Evolutionary conservation across 495 filamentous ascomycete genomes (phyloP).

Genomic region (Penicillium roqueforti): DNA sequence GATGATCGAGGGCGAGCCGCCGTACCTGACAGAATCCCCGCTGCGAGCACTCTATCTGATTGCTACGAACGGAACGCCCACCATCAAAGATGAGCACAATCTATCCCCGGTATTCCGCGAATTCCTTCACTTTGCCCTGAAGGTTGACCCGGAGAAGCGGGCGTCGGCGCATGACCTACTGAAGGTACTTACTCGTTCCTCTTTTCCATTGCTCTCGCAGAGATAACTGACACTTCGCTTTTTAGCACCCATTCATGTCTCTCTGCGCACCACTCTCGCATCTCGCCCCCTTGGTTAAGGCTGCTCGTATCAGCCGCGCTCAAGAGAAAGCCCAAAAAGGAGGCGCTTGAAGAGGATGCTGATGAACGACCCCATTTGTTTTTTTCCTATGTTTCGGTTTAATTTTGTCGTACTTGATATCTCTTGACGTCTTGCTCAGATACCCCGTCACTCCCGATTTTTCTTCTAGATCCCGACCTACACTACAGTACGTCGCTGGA

Average conservation of each 20-base stretch:
- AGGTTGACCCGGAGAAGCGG: constrained; percentile 95
- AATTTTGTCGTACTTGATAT: constrained; percentile 25
- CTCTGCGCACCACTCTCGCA: constrained; percentile 68
- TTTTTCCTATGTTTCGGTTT: constrained; percentile 15
- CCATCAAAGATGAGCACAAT: constrained; percentile 87
- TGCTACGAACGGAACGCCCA: constrained; percentile 92
- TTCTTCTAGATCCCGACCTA: constrained; percentile 34
- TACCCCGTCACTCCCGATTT: constrained; percentile 39
- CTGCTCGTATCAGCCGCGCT: constrained; percentile 75
- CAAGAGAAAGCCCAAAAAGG: constrained; percentile 76
- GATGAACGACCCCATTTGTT: constrained; percentile 21
- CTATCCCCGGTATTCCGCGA: constrained; percentile 78
- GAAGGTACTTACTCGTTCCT: constrained; percentile 55
- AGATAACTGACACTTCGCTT: constrained; percentile 25
- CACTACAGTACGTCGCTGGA: constrained; percentile 16
- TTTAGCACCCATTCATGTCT: constrained; percentile 85
- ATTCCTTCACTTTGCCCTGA: constrained; percentile 84
- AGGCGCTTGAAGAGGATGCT: constrained; percentile 47
- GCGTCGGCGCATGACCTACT: constrained; percentile 90
- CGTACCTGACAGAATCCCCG: constrained; percentile 92
- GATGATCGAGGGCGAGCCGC: constrained; percentile 98
- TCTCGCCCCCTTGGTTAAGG: constrained; percentile 77
- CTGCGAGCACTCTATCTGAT: constrained; percentile 92
- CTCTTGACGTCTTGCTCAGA: constrained; percentile 39
- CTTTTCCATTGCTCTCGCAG: constrained; percentile 1